Evolutionary conservation across 2,329 filamentous ascomycete species (phyloP).

Genomic region (Neocatenulostroma microsporum): DNA sequence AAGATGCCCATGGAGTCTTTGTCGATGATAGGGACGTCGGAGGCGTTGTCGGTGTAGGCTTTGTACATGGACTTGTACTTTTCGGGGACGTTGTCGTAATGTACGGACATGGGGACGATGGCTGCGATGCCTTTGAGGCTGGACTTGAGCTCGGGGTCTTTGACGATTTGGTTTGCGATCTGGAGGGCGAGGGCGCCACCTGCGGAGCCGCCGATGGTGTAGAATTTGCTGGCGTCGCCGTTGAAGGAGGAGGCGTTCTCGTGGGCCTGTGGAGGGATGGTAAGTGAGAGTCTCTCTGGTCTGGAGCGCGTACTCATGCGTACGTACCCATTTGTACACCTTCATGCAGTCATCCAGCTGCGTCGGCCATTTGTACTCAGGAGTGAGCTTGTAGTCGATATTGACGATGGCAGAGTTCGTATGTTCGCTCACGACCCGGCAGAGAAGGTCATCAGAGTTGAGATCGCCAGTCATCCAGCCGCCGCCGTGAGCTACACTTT

Average conservation of each 20-base stretch:
- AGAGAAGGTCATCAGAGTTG: slow-evolving; percentile 18
- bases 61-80: slow-evolving; percentile 16
- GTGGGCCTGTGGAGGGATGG: slow-evolving; percentile 10
- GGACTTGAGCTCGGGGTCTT: slow-evolving; percentile 16
- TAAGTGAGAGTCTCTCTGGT: slow-evolving; percentile 1
- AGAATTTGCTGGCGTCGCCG: slow-evolving; percentile 16
- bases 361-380: slow-evolving; percentile 39
- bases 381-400: slow-evolving; percentile 39
- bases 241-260: slow-evolving; percentile 18
- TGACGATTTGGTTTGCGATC: slow-evolving; percentile 16
- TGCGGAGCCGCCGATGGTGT: slow-evolving; percentile 23
- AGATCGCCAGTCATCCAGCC: slow-evolving; percentile 22
- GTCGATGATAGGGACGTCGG: slow-evolving; percentile 17
- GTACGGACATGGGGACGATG: slow-evolving; percentile 31
- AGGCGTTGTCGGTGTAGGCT: slow-evolving; percentile 16
- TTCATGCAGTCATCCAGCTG: slow-evolving; percentile 35
- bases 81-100: slow-evolving; percentile 19
- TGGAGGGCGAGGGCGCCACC: slow-evolving; percentile 18
- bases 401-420: slow-evolving; percentile 27
- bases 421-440: slow-evolving; percentile 16
- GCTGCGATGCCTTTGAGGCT: slow-evolving; percentile 28
- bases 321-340: slow-evolving; percentile 33
- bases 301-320: not conserved
- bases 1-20: slow-evolving; percentile 19
- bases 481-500: slow-evolving; percentile 17